Base-by-base conservation (phyloP, 2,329 filamentous ascomycete species). In the Fragosphaeria purpurea region DNA sequence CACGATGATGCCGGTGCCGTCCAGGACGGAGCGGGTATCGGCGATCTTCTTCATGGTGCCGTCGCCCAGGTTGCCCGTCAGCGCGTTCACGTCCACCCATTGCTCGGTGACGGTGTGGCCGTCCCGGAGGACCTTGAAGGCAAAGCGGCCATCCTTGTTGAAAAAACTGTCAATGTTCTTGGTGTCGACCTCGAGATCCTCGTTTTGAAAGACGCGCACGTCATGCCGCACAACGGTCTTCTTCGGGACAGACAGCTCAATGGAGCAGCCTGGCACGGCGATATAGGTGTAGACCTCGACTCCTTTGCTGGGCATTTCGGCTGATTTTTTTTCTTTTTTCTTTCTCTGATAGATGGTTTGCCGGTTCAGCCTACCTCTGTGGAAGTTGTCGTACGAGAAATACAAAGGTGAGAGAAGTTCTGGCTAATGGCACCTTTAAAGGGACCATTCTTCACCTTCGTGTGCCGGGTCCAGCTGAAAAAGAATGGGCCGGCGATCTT, bases 121-220 rank as follows among this genome's bases (percentile, higher is more conserved):
- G 6, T 64, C 62, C 1, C 67, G 40, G 11, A 47, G 7, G 6
- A 68, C 65, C 58, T 66, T 63, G 58, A 69, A 74, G 5, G 63
- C 61, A 53, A 76, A 75, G 11, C 63, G 65, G 1, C 72, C 72
- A 0, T 61, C 63, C 55, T 70, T 72, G 54, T 71, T 65, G 58
- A 73, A 70, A 44, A 63, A 52, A 37, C 61, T 64, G 12, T 62
- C 54, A 38, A 75, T 70, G 50, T 70, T 65, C 12, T 60, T 60
- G 31, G 67, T 63, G 31, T 75, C 72, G 32, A 75, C 67, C 61
- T 75, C 71, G 8, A 75, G 59, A 47, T 70, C 65, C 44, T 69
- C 63, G 47, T 61, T 61, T 43, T 58, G 59, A 53, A 70, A 74
- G 9, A 55, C 53, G 42, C 63, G 60, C 35, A 65, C 58, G 44